Percentiles rank a stretch among this genome's conserved stretches.
Evolutionary conservation across 2,329 filamentous ascomycete species (phyloP).

Genomic region (Seiridium cupressi): DNA sequence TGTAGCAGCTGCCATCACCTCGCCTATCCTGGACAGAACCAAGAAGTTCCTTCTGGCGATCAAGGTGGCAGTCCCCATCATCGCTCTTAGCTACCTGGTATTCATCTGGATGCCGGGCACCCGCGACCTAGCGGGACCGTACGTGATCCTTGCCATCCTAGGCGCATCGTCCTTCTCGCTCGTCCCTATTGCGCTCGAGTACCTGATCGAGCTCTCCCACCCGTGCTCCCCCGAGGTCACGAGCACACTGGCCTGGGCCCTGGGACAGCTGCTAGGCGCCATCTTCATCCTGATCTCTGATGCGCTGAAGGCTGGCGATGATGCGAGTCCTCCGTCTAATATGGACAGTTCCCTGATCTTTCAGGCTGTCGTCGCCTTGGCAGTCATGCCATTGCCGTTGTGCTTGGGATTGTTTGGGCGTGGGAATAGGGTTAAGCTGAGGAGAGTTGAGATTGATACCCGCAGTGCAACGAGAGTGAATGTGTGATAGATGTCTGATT

Average conservation of each 20-base stretch:
- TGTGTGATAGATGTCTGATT: too few species aligned
- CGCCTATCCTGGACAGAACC: conserved; percentile 80
- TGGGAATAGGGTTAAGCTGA: conserved; percentile 45
- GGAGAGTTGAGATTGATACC: conserved; percentile 46
- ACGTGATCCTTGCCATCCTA: conserved; percentile 70
- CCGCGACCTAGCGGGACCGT: conserved; percentile 63
- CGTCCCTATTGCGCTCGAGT: conserved; percentile 83
- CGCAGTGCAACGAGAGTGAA: conserved; percentile 2
- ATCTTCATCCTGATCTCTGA: conserved; percentile 83
- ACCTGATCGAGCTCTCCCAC: conserved; percentile 81
- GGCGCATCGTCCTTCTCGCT: conserved; percentile 79
- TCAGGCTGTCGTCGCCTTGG: conserved; percentile 68
- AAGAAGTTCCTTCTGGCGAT: conserved; percentile 76
- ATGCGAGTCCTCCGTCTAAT: conserved; percentile 60
- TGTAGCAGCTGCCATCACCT: conserved; percentile 70
- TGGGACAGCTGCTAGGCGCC: conserved; percentile 81
- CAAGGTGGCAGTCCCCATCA: conserved; percentile 71
- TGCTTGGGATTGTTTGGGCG: conserved; percentile 70
- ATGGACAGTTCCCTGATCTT: conserved; percentile 79
- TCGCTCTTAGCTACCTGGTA: conserved; percentile 70
- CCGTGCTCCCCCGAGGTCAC: conserved; percentile 85
- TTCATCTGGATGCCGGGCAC: conserved; percentile 76
- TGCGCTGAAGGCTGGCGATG: conserved; percentile 59
- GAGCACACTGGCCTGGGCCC: conserved; percentile 79
- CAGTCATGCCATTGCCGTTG: conserved; percentile 65